phyloP scores from a whole-genome alignment of 2,329 filamentous ascomycete species.

The Colletotrichum chrysophilum region DNA sequence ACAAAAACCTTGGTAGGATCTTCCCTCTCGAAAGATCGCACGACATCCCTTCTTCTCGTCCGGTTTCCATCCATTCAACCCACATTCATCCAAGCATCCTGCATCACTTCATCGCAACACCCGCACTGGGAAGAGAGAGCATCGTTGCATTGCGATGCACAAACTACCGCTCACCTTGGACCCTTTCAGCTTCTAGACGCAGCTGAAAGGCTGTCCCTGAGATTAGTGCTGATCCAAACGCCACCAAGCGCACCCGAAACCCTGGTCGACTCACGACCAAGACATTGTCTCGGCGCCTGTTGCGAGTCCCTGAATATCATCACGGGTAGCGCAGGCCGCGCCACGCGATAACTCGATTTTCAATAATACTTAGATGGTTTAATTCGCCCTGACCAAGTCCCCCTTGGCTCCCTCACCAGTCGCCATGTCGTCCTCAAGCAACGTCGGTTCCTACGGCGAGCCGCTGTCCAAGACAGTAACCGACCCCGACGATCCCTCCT shows the following conservation, averaged over 20 bases:
- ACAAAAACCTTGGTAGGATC: not conserved
- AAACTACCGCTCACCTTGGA: not conserved
- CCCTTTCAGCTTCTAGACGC: not conserved
- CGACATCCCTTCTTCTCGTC: not conserved
- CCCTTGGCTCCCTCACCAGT: not conserved
- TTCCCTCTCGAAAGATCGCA: not conserved
- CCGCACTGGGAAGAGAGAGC: not conserved
- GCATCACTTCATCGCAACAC: not conserved
- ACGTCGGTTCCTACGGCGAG: not conserved
- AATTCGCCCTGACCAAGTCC: not conserved
- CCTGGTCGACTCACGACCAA: not conserved
- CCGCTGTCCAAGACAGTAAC: not conserved
- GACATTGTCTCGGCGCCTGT: not conserved
- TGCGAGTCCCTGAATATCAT: not conserved
- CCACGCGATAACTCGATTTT: not conserved
- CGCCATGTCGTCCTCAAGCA: not conserved
- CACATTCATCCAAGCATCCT: not conserved
- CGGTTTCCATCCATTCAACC: not conserved
- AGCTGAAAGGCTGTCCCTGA: not conserved
- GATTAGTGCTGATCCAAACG: not conserved
- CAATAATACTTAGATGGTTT: not conserved
- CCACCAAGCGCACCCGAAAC: not conserved
- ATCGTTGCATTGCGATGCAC: not conserved
- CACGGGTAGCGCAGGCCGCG: not conserved
- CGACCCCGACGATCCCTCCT: constrained; percentile 3